These are phyloP conservation scores for Dothideomycetes sp. DNA, from an alignment of 2,329 filamentous ascomycete species.

Conservation along the genomic window DNA sequence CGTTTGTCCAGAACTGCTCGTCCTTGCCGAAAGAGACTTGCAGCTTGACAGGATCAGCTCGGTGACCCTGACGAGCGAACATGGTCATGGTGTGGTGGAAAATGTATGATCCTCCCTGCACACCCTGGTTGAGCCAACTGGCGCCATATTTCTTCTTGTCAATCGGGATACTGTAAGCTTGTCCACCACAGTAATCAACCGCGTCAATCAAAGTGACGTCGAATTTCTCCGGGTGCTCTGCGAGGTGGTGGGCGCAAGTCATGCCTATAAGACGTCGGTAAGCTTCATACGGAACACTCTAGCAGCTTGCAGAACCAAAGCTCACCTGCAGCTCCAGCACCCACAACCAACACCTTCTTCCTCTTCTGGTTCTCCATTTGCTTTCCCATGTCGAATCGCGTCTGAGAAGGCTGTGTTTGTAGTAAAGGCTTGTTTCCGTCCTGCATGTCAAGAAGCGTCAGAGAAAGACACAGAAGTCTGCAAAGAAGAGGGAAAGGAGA, in stretches of 20 bases:
- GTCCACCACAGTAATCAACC: conserved; percentile 50
- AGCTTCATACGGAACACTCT: not conserved
- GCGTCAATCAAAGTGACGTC: conserved; percentile 55
- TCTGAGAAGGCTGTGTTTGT: conserved; percentile 20
- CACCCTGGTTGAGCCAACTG: conserved; percentile 52
- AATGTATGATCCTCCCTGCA: conserved; percentile 56
- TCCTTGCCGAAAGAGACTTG: conserved; percentile 57
- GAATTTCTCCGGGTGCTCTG: conserved; percentile 56
- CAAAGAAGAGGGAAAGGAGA: not conserved
- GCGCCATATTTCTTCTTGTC: conserved; percentile 49
- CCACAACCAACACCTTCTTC: conserved; percentile 50
- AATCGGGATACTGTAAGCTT: conserved; percentile 49
- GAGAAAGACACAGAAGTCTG: not conserved
- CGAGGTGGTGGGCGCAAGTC: conserved; percentile 59
- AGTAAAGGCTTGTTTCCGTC: conserved; percentile 13
- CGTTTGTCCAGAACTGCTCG: conserved; percentile 57
- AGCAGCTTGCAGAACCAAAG: conserved; percentile 22
- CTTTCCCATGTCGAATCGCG: conserved; percentile 28
- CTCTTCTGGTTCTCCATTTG: conserved; percentile 27
- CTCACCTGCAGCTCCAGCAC: conserved; percentile 56
- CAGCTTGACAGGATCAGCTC: conserved; percentile 49
- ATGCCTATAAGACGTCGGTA: conserved; percentile 31
- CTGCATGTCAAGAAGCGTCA: conserved; percentile 4
- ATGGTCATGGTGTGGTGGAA: conserved; percentile 61
- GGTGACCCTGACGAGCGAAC: conserved; percentile 49